Evolutionary conservation across 495 filamentous ascomycete species (phyloP).

Genomic region (Hypoxylon trugodes): DNA sequence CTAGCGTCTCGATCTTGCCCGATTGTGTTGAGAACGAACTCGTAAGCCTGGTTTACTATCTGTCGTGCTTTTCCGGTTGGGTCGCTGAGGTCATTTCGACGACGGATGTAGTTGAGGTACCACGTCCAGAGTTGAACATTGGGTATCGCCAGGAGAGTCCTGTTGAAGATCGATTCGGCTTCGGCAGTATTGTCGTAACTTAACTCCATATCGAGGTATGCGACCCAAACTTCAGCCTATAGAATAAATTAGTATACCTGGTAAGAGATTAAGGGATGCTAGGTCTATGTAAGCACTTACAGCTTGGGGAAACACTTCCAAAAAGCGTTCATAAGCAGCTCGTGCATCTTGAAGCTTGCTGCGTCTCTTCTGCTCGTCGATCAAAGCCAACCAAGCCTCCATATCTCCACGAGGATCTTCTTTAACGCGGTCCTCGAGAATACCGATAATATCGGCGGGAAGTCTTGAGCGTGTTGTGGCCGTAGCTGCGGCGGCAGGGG

Average conservation of each 20-base stretch:
- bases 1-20: constrained; percentile 94
- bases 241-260: constrained; percentile 42
- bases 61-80: constrained; percentile 75
- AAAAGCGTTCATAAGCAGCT: constrained; percentile 82
- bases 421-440: constrained; percentile 86
- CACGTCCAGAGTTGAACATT: constrained; percentile 88
- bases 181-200: constrained; percentile 77
- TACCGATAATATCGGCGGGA: constrained; percentile 80
- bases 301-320: constrained; percentile 85
- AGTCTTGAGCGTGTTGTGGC: constrained; percentile 49
- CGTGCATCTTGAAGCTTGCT: constrained; percentile 84
- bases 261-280: neutral
- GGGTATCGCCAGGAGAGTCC: constrained; percentile 73
- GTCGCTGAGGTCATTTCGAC: constrained; percentile 87
- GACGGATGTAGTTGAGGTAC: constrained; percentile 96
- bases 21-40: constrained; percentile 87
- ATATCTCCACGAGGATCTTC: constrained; percentile 92
- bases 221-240: constrained; percentile 89
- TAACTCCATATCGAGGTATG: constrained; percentile 87
- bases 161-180: constrained; percentile 82
- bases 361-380: constrained; percentile 82
- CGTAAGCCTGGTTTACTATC: constrained; percentile 83
- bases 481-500: constrained; percentile 23
- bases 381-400: constrained; percentile 86
- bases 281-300: constrained; percentile 65